phyloP scores from a whole-genome alignment of 2,329 filamentous ascomycete species.

The Tolypocladium inflatum region DNA sequence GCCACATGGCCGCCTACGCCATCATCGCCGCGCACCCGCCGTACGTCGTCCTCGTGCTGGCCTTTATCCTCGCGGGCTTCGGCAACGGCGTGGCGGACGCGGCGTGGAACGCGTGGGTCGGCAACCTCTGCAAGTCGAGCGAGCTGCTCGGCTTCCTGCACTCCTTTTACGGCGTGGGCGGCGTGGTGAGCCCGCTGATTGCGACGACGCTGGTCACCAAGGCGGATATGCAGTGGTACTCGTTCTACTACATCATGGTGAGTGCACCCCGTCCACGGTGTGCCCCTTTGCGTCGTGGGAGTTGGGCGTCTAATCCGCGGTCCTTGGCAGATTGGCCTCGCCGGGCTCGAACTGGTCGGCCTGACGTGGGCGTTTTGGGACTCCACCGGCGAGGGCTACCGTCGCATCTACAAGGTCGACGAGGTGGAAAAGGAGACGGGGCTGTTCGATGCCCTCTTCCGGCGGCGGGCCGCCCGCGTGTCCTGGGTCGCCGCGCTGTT shows the following conservation, averaged over 20 bases:
- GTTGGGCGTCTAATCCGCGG: not conserved
- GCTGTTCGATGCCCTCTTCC: slow-evolving; percentile 31
- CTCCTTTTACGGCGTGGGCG: slow-evolving; percentile 63
- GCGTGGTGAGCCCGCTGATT: slow-evolving; percentile 58
- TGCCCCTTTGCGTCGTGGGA: slow-evolving; percentile 54
- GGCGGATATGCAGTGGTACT: slow-evolving; percentile 54
- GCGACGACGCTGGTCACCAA: slow-evolving; percentile 65
- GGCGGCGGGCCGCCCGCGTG: slow-evolving; percentile 35
- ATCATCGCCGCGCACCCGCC: slow-evolving; percentile 59
- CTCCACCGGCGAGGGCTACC: slow-evolving; percentile 47
- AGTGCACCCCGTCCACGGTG: slow-evolving; percentile 56
- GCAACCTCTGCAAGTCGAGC: slow-evolving; percentile 64
- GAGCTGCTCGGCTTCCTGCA: slow-evolving; percentile 67
- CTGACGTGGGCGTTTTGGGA: slow-evolving; percentile 52
- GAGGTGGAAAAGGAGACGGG: slow-evolving; percentile 17
- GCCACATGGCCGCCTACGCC: slow-evolving; percentile 56
- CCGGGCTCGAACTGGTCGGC: slow-evolving; percentile 44
- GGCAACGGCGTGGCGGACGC: slow-evolving; percentile 61
- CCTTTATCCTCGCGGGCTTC: slow-evolving; percentile 57
- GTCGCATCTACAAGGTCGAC: slow-evolving; percentile 15
- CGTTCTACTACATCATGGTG: slow-evolving; percentile 56
- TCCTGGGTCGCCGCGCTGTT: slow-evolving; percentile 70
- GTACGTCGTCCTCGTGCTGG: slow-evolving; percentile 55
- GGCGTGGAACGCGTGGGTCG: slow-evolving; percentile 52
- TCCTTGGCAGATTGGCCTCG: slow-evolving; percentile 46